Base-by-base conservation (phyloP, 768 basidiomycete species). In the Asterophora lycoperdoides region DNA sequence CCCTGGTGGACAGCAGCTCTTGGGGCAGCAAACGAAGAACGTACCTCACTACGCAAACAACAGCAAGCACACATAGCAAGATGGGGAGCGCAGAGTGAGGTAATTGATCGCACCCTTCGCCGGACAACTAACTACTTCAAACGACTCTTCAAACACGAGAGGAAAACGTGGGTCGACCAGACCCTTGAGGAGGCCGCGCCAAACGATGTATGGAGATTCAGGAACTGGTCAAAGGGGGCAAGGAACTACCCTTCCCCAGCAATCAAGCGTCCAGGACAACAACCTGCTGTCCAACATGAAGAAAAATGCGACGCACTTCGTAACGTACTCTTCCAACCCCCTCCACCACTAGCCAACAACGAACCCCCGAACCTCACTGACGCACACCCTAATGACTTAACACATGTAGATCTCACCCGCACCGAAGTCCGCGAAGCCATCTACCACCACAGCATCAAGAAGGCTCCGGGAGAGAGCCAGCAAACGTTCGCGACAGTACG, bases 381-480 rank as follows among this genome's bases (percentile, higher is more conserved):
- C 29, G 6, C 29, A 29, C 29, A 29, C 5, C 29, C 6, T 5
- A 15, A 18, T 10, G 35, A 40, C 36, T 9, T 4, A 11, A 28
- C 26, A 48, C 56, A 17, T 56, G 58, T 34, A 8, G 34, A 7
- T 19, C 44, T 34, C 49, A 60, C 19, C 48, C 57, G 3, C 1
- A 42, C 40, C 2, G 47, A 48, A 17, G 33, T 41, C 2, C 3
- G 17, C 2, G 47, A 48, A 28, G 47, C 47, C 13, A 48, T 48
- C 1, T 48, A 23, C 32, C 4, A n/a, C 0, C 47, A 48, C 4
- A 48, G 47, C 32, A 42, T 33, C 29, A 29, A 29, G 29, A 26
- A 34, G 29, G 55, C 64, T 5, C 62, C 63, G 4, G 62, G 64
- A 0, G 23, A 55, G 18, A 60, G 57, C 28, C 60, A 64, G 49